These are phyloP conservation scores for Gigaspora rosea DNA, from an alignment of 192 early-diverging fungal species.

Conservation along the genomic window DNA sequence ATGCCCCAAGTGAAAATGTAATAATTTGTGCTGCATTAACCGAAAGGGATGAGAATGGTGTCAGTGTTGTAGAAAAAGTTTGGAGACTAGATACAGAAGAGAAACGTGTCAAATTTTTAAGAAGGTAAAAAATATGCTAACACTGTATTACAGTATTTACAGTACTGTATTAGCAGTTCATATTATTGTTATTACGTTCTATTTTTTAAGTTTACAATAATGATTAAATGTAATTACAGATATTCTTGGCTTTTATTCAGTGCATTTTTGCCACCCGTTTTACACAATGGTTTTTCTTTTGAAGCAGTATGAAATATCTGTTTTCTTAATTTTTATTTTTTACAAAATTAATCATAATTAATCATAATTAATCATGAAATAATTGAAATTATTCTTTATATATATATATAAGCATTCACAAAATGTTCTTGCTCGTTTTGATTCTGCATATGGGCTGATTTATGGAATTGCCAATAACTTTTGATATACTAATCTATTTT, in stretches of 20 bases:
- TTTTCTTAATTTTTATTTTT: no score
- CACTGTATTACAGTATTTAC: not conserved
- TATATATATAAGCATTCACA: conserved; percentile 48
- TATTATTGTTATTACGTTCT: not conserved
- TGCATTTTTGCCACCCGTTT: conserved; percentile 61
- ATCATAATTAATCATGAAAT: no score
- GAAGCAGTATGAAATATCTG: conserved; percentile 40
- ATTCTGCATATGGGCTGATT: no score
- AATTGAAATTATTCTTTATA: no score
- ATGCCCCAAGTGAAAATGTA: conserved; percentile 48
- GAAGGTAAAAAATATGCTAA: conserved; percentile 26
- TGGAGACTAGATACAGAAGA: conserved; percentile 49
- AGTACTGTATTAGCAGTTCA: no score
- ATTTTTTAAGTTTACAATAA: not conserved
- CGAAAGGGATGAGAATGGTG: conserved; percentile 44
- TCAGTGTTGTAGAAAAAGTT: conserved; percentile 44
- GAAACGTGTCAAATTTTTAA: conserved; percentile 50
- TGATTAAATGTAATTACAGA: not conserved
- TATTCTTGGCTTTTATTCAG: conserved; percentile 53
- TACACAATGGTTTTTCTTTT: conserved; percentile 66
- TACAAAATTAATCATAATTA: no score
- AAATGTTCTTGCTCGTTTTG: conserved; percentile 60
- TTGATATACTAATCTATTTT: no score
- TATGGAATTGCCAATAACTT: no score
- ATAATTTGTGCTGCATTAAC: conserved; percentile 61